phyloP scores from a whole-genome alignment of 1,284 basidiomycete species.

The Leccinum subfulvum region DNA sequence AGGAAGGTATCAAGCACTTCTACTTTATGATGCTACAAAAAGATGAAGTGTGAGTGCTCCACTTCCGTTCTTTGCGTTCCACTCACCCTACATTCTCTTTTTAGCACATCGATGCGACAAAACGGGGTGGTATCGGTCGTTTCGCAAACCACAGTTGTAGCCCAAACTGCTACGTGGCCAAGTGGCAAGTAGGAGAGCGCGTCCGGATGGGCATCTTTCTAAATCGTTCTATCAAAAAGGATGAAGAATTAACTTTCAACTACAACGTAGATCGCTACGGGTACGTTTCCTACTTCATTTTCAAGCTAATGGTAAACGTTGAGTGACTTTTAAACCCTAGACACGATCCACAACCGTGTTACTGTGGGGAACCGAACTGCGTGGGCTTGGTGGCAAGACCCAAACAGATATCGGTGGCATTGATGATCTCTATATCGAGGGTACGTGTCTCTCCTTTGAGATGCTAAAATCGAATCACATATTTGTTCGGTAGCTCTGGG shows the following conservation, averaged over 20 bases:
- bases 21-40: slow-evolving; percentile 99
- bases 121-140: slow-evolving; percentile 92
- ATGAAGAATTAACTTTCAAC: slow-evolving; percentile 98
- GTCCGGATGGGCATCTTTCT: slow-evolving; percentile 99
- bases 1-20: slow-evolving; percentile 94
- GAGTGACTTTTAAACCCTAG: slow-evolving; percentile 40
- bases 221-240: slow-evolving; percentile 74
- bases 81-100: neutral
- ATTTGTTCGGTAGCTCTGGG: slow-evolving; percentile 71
- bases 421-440: slow-evolving; percentile 94
- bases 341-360: slow-evolving; percentile 93
- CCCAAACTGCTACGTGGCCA: slow-evolving; percentile 98
- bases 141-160: slow-evolving; percentile 99
- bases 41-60: slow-evolving; percentile 75
- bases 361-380: slow-evolving; percentile 95
- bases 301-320: neutral
- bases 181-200: slow-evolving; percentile 92
- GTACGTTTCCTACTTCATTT: slow-evolving; percentile 46
- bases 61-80: slow-evolving; percentile 1
- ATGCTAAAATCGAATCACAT: neutral
- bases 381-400: slow-evolving; percentile 98
- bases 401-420: slow-evolving; percentile 94
- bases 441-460: slow-evolving; percentile 41
- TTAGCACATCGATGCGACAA: slow-evolving; percentile 97
- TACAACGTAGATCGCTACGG: slow-evolving; percentile 99